A percentile compares a stretch with the other conserved stretches of the same genome.
These are phyloP conservation scores for Panicum virgatum DNA, from an alignment of 202 grass and related monocot genomes.

Conservation along the genomic window DNA sequence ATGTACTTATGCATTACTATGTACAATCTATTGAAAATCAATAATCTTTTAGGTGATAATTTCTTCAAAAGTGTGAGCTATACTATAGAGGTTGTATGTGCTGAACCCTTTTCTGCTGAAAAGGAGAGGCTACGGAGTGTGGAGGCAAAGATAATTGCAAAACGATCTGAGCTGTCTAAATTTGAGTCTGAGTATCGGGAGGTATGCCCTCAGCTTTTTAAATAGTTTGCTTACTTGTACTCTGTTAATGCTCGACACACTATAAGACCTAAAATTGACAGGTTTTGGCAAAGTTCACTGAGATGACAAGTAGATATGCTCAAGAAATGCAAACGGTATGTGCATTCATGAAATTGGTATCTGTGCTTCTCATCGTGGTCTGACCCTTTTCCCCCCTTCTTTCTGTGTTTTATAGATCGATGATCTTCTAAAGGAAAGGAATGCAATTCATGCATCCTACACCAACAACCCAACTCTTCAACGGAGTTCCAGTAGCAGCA, in stretches of 20 bases:
- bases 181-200: slow-evolving; percentile 97
- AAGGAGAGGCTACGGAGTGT: slow-evolving; percentile 74
- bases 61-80: slow-evolving; percentile 98
- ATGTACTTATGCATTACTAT: slow-evolving; percentile 16
- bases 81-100: slow-evolving; percentile 85
- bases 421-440: slow-evolving; percentile 89
- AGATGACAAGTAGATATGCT: slow-evolving; percentile 96
- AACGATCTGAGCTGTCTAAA: slow-evolving; percentile 83
- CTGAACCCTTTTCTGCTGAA: slow-evolving; percentile 73
- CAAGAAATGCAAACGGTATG: slow-evolving; percentile 96
- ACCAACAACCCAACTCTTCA: slow-evolving; percentile 69
- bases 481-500: slow-evolving; percentile 64
- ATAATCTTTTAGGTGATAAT: slow-evolving; percentile 74
- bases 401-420: slow-evolving; percentile 66
- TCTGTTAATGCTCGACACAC: slow-evolving; percentile 19
- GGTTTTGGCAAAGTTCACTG: slow-evolving; percentile 88
- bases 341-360: slow-evolving; percentile 9
- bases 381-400: slow-evolving; percentile 14
- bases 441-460: slow-evolving; percentile 86
- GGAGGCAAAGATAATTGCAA: slow-evolving; percentile 81
- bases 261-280: slow-evolving; percentile 38
- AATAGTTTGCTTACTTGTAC: not conserved
- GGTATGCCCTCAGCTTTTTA: slow-evolving; percentile 42
- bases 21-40: slow-evolving; percentile 13
- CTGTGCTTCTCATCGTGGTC: not conserved